Evolutionary conservation across 345 rosid species (phyloP).

Genomic region (Eucalyptus pauciflora): DNA sequence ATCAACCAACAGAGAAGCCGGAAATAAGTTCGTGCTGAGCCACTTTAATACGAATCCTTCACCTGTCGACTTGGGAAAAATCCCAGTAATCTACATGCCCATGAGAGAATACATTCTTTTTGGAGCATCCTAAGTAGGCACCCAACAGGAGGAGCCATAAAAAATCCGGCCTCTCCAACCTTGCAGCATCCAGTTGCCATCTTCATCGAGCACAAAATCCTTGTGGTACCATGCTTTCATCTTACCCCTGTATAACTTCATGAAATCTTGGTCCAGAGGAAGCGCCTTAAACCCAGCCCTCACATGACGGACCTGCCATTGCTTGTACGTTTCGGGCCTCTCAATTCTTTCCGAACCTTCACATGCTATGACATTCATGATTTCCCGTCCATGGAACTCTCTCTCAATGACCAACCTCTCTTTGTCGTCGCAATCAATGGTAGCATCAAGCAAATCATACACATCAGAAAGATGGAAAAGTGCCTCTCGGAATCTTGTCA

Average conservation of each 20-base stretch:
- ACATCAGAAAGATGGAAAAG: constrained; percentile 2
- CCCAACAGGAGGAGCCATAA: constrained; percentile 8
- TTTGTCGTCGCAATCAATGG: neutral
- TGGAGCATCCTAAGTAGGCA: neutral
- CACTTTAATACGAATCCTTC: neutral
- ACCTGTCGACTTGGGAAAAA: neutral
- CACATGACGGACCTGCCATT: constrained; percentile 13
- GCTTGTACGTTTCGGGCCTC: constrained; percentile 10
- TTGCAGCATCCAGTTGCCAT: constrained; percentile 14
- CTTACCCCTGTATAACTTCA: neutral
- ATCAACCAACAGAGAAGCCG: neutral
- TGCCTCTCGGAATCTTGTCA: constrained; percentile 21
- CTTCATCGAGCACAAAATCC: constrained; percentile 17
- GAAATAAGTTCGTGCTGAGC: too few relatives aligned
- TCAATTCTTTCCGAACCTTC: constrained; percentile 10
- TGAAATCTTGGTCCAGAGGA: neutral
- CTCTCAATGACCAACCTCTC: constrained; percentile 13
- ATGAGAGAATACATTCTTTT: neutral
- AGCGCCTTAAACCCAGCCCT: constrained; percentile 18
- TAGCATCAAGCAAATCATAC: constrained; percentile 9
- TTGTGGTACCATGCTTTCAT: constrained; percentile 2
- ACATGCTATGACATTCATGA: constrained; percentile 14
- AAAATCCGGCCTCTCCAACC: constrained; percentile 20
- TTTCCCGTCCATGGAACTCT: constrained; percentile 9
- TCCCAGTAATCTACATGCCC: neutral